Conservation (phyloP, 2,329 filamentous ascomycete species). For the Ophiocordyceps polyrhachis-furcata region DNA sequence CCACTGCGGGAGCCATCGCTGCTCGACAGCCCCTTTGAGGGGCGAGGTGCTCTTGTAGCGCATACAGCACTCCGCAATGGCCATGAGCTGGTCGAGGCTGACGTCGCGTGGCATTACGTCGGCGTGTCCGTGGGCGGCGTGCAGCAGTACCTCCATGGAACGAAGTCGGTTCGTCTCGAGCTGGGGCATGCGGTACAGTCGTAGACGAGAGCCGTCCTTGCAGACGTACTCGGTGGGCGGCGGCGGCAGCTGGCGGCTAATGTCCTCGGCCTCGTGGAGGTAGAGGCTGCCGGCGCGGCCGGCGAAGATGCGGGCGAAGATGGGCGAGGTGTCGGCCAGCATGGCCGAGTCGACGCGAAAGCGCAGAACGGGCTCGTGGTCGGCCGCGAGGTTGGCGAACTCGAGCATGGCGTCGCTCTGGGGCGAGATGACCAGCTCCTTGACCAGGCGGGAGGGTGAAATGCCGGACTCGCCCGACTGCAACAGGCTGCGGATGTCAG, state of each 20-base stretch:
- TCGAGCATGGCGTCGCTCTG: constrained; percentile 32
- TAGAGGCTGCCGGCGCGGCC: constrained; percentile 11
- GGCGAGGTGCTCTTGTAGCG: constrained; percentile 32
- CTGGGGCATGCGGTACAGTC: constrained; percentile 34
- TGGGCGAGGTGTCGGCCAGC: constrained; percentile 30
- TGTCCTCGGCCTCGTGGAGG: constrained; percentile 18
- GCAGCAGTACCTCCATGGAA: constrained; percentile 26
- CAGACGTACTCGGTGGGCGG: constrained; percentile 18
- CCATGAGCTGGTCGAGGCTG: constrained; percentile 29
- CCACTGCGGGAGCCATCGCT: constrained; percentile 33
- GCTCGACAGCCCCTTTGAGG: constrained; percentile 29
- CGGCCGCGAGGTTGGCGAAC: constrained; percentile 24
- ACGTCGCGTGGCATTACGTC: constrained; percentile 26
- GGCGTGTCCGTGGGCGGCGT: constrained; percentile 32
- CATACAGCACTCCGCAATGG: constrained; percentile 30
- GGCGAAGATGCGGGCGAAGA: constrained; percentile 30
- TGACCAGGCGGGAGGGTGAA: constrained; percentile 17
- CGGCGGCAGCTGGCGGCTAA: constrained; percentile 16
- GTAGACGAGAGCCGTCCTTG: constrained; percentile 24
- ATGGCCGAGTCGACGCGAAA: constrained; percentile 33
- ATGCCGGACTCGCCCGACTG: constrained; percentile 22
- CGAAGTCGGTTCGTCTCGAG: constrained; percentile 22
- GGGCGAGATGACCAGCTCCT: constrained; percentile 23
- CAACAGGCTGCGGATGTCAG: constrained; percentile 20
- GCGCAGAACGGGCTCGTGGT: constrained; percentile 21